phyloP scores from a whole-genome alignment of 345 rosid species.

The Brassica carinata region DNA sequence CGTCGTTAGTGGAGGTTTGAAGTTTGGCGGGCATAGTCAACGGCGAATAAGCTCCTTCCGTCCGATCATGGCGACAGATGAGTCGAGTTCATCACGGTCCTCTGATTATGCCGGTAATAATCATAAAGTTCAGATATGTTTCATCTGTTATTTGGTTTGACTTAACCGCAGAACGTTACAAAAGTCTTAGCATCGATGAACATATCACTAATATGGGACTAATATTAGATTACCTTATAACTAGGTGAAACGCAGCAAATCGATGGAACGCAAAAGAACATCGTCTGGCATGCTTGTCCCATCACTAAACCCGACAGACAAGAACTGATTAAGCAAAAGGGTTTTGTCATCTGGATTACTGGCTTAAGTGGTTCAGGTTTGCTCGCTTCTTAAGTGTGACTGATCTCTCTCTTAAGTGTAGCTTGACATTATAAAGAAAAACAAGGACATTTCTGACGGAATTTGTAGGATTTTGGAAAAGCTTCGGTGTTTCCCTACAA shows the following conservation, averaged over 20 bases:
- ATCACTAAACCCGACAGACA: slow-evolving; percentile 61
- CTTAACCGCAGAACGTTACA: not conserved
- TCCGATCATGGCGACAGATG: slow-evolving; percentile 52
- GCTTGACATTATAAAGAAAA: not conserved
- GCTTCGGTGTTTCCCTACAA: not conserved
- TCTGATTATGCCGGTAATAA: no score
- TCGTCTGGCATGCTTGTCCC: slow-evolving; percentile 68
- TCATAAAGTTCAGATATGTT: not conserved
- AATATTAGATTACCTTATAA: not conserved
- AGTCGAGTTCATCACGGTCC: slow-evolving; percentile 39
- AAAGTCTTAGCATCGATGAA: not conserved
- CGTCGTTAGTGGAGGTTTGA: not conserved
- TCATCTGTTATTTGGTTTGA: not conserved
- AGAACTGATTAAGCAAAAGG: slow-evolving; percentile 66
- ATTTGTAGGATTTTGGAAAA: no score
- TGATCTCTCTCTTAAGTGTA: not conserved
- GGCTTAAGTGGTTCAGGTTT: slow-evolving; percentile 91
- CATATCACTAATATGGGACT: no score
- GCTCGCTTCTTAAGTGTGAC: not conserved
- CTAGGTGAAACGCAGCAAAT: slow-evolving; percentile 51
- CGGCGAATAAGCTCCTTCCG: slow-evolving; percentile 39
- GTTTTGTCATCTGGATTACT: slow-evolving; percentile 78
- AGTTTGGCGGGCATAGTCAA: slow-evolving; percentile 16
- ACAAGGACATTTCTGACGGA: no score
- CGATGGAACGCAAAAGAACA: slow-evolving; percentile 44